Base-by-base conservation (phyloP, 495 filamentous ascomycete species). In the Beverwykella pulmonaria region DNA sequence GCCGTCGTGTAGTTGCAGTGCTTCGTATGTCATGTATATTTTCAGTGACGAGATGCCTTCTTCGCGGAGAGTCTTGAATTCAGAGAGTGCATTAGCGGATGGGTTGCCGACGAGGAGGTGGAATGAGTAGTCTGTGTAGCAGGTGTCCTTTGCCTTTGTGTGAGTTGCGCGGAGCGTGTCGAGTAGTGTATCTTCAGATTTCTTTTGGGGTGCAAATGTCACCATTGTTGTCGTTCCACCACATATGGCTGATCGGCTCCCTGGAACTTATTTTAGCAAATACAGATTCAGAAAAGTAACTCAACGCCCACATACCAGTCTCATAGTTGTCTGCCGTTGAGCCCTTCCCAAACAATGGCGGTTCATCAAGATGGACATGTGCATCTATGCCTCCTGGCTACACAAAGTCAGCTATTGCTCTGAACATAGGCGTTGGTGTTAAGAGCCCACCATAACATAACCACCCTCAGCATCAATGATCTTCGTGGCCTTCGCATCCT, bases 21-120 rank as follows among this genome's bases (percentile, higher is more conserved):
- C 77, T 58, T 81, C 78, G 75, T 88, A 88, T 0, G 85, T 88
- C 86, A 88, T 87, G 70, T 86, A 88, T 26, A 87, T 78, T 72
- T 88, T 87, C 30, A 86, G 76, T 12, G 78, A 82, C 15, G 79
- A 83, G 58, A 88, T 82, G 25, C 86, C 84, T 14, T 80, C 77
- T 25, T 78, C 73, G 5, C 73, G 64, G 1, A 84, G 71, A n/a
- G 77, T 72, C 0, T 78, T 73, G 39, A 86, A 78, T 49, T 84
- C 81, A 26, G 79, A 76, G 0, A 86, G 76, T 1, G 81, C 78
- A 10, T 65, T 65, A 10, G 59, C 50, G 14, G 76, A 81, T 0
- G 83, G 82, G 54, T 86, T 85, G 1, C 81, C 77, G 23, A 87
- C 73, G 53, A 88, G 78, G 1, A 87, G 71, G 68, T 88, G 85